Base-by-base conservation (phyloP, 2,329 filamentous ascomycete genomes). In the Colletotrichum aenigma region DNA sequence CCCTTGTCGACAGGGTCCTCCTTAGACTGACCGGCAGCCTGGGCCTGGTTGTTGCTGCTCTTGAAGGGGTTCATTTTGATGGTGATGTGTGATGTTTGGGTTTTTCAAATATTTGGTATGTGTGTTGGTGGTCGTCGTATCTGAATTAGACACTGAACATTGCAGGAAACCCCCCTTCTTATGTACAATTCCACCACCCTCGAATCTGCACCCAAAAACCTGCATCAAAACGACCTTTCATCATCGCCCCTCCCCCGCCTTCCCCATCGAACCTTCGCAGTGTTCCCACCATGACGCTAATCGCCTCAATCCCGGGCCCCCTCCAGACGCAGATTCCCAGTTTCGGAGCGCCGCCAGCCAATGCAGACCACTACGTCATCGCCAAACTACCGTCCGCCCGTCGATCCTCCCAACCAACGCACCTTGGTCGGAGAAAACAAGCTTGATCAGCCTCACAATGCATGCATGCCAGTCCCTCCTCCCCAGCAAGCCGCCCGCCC, bases 1-100 rank as follows among this genome's bases (percentile, higher is more conserved):
- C 85, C 84, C 82, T 85, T 86, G 78, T 86, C 85, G 3, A 82
- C 78, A 74, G 85, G 85, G 77, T 87, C 85, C 34, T 81, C 16
- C 79, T 83, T 77, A 8, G 70, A 18, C 58, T 71, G 67, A 12
- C 66, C 74, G 5, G 66, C 70, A 32, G 69, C 48, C 18, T 38
- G 60, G 18, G 68, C 64, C 1, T 34, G 24, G 69, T 72, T 60
- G 55, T 48, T 55, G 48, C 55, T 77, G 48, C 61, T 77, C 74
- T 77, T 69, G 62, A 71, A 10, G 18, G 73, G 62, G 43, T 75
- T 71, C 73, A 75, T 75, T 16, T 32, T 66, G 68, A 24, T 6
- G 18, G 4, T 55, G 7, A 3, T n/a, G 9, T 16, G 38, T 66
- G 10, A 12, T 2, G 18, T 28, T 62, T 43, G 36, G 15, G 10